Percentiles rank a stretch among this genome's conserved stretches.
These are phyloP conservation scores for Leucosporidium creatinivorum DNA, from an alignment of 768 basidiomycete species.

Conservation along the genomic window DNA sequence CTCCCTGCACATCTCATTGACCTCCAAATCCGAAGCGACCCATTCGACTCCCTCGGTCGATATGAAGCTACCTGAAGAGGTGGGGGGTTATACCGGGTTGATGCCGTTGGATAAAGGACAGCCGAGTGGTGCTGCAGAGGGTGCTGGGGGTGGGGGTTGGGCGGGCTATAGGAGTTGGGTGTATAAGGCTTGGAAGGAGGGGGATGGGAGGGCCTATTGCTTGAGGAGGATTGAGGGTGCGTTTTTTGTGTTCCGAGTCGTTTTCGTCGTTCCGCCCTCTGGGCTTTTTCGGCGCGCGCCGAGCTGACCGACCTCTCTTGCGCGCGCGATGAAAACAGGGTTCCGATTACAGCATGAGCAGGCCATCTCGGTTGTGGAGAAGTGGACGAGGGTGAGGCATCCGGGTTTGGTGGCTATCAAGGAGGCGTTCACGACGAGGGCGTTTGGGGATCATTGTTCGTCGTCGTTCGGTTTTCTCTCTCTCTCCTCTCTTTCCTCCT, in stretches of 20 bases:
- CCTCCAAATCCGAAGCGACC: slow-evolving; percentile 40
- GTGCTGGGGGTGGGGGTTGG: not conserved
- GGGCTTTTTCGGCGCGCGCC: not conserved
- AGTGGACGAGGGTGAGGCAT: slow-evolving; percentile 76
- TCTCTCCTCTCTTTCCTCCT: not conserved
- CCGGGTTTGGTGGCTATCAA: slow-evolving; percentile 73
- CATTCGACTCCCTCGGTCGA: slow-evolving; percentile 41
- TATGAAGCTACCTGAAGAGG: slow-evolving; percentile 67
- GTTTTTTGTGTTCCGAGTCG: too few species aligned
- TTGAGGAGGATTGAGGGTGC: slow-evolving; percentile 81
- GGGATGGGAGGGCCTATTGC: slow-evolving; percentile 69
- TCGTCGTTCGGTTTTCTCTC: slow-evolving; percentile 38
- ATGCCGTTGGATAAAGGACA: slow-evolving; percentile 58
- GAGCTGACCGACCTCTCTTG: too few species aligned
- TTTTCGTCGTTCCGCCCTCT: not conserved
- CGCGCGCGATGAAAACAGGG: slow-evolving; percentile 47
- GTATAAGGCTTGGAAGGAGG: slow-evolving; percentile 69
- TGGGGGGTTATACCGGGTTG: slow-evolving; percentile 84
- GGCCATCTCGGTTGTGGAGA: slow-evolving; percentile 73
- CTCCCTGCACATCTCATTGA: slow-evolving; percentile 50
- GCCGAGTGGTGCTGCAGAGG: not conserved
- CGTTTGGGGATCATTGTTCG: slow-evolving; percentile 87
- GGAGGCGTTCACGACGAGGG: slow-evolving; percentile 90
- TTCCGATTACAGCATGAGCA: slow-evolving; percentile 72
- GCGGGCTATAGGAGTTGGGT: slow-evolving; percentile 69